These are phyloP conservation scores for Rutstroemia sp. DNA, from an alignment of 2,329 filamentous ascomycete genomes.

Conservation along the genomic window DNA sequence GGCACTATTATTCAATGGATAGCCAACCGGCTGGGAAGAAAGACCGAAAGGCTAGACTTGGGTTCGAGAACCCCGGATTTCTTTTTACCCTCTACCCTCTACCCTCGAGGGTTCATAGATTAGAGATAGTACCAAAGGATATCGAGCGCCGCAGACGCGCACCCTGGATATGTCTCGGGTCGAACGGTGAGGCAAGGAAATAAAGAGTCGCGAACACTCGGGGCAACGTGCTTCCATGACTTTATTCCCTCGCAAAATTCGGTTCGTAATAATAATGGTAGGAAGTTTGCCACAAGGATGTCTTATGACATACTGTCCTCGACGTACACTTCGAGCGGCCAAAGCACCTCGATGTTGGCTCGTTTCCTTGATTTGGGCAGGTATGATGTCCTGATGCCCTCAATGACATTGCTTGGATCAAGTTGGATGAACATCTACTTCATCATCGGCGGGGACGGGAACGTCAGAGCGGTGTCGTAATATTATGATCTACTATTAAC, in stretches of 20 bases:
- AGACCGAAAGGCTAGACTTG: conserved; percentile 1
- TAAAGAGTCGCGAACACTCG: not conserved
- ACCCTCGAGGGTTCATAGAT: conserved; percentile 6
- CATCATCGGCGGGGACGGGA: not conserved
- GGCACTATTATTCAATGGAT: conserved; percentile 3
- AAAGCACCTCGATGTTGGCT: too few species aligned
- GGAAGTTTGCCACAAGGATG: conserved; percentile 5
- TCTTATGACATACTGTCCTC: not conserved
- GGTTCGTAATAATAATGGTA: not conserved
- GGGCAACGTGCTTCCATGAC: not conserved
- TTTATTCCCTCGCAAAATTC: not conserved
- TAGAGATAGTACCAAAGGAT: not conserved
- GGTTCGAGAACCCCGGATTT: conserved; percentile 6
- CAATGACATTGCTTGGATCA: not conserved
- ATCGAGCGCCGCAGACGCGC: not conserved
- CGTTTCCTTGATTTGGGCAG: too few species aligned
- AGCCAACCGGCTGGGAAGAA: not conserved
- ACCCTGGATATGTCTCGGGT: not conserved
- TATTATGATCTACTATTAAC: conserved; percentile 4
- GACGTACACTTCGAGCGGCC: not conserved
- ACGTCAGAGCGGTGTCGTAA: conserved; percentile 2
- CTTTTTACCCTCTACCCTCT: not conserved
- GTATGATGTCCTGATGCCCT: too few species aligned
- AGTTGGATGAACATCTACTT: not conserved
- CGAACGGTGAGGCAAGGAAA: not conserved